These are phyloP conservation scores for Agaricus blazei DNA, from an alignment of 768 basidiomycete species.

Conservation along the genomic window DNA sequence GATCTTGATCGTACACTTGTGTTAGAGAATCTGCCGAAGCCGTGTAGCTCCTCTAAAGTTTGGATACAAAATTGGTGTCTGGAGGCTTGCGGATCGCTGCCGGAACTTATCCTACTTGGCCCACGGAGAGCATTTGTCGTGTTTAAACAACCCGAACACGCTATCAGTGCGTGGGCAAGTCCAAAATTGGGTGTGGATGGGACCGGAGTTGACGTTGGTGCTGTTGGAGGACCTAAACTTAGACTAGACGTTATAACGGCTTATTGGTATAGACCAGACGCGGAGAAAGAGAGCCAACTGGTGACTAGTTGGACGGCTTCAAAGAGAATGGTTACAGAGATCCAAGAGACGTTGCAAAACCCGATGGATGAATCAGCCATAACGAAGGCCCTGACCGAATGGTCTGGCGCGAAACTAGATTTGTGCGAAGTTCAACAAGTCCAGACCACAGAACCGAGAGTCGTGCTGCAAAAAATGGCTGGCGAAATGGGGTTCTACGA, in stretches of 20 bases:
- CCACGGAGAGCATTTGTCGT: constrained; percentile 44
- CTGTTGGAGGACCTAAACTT: neutral
- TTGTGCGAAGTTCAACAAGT: constrained; percentile 45
- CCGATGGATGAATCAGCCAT: neutral
- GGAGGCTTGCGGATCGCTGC: constrained; percentile 28
- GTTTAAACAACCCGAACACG: constrained; percentile 39
- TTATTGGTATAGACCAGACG: constrained; percentile 44
- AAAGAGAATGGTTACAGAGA: constrained; percentile 36
- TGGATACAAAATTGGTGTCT: constrained; percentile 42
- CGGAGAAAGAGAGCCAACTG: constrained; percentile 34
- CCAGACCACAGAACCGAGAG: constrained; percentile 14
- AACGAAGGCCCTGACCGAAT: neutral
- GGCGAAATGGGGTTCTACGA: constrained; percentile 26
- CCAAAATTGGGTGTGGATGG: constrained; percentile 32
- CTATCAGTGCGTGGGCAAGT: constrained; percentile 45
- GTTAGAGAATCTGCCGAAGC: constrained; percentile 50
- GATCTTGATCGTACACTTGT: constrained; percentile 48
- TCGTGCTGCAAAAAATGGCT: constrained; percentile 21
- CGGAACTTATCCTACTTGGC: constrained; percentile 39
- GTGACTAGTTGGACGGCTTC: constrained; percentile 42
- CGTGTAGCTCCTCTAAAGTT: constrained; percentile 31
- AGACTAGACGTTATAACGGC: neutral
- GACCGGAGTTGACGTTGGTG: neutral
- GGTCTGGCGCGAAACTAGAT: constrained; percentile 17
- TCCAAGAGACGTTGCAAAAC: constrained; percentile 27